Base-by-base conservation (phyloP, 306 rosid genomes). In the Rosa rugosa region DNA sequence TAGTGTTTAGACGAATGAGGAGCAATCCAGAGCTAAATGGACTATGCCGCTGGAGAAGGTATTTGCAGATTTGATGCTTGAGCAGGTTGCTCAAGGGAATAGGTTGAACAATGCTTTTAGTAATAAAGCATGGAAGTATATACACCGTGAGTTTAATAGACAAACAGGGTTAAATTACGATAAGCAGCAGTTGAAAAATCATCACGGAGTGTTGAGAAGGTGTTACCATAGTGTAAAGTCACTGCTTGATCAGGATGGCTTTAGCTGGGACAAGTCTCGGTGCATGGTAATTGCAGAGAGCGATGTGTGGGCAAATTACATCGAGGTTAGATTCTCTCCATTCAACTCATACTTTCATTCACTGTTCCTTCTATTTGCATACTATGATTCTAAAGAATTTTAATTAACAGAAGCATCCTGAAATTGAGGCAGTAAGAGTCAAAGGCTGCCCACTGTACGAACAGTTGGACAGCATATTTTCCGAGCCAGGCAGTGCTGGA, bases 41-140 rank as follows among this genome's bases (percentile, higher is more conserved):
- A 44, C 36, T 69, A 12, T 42, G 36, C 34, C 72, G 7, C 50
- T 69, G 11, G 72, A 69, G 72, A 69, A 42, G 72, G 25, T 69
- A 42, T 69, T 69, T 42, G 72, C 51, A 12, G 72, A 69, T 69
- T 69, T 69, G 72, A 69, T 69, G 72, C 53, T 69, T 69, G 72
- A 42, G 72, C 72, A 42, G 72, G 53, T 69, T 42, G 18, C 25
- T 9, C 72, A 69, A 69, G 72, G 72, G 34, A 69, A 69, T 22
- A 69, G 72, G 51, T 69, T 34, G 18, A 69, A 69, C 72, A 42
- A 42, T 69, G 51, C 11, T n/a, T 69, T 69, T 69, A 69, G 53
- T 69, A 69, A 69, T 9, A n/a, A 69, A n/a, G 72, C 72, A 18
- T 69, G 53, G 72, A 69, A 69, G 20, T 22, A 20, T 42, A 69